phyloP scores from a whole-genome alignment of 2,329 filamentous ascomycete genomes.

The Aspergillus novoparasiticus region DNA sequence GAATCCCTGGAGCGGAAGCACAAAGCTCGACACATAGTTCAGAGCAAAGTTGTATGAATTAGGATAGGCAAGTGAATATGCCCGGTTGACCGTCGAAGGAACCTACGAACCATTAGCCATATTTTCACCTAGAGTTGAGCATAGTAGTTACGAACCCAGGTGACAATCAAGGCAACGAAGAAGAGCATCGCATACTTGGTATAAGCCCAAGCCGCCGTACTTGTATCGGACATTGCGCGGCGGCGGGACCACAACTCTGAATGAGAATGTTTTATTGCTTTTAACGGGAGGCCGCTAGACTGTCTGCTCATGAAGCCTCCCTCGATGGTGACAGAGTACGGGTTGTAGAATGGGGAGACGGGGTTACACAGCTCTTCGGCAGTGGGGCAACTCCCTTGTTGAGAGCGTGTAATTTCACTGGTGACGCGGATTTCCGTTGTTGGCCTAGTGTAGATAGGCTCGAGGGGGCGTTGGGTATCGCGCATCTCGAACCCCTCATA shows the following conservation, averaged over 20 bases:
- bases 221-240: slow-evolving; percentile 31
- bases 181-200: slow-evolving; percentile 44
- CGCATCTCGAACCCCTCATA: slow-evolving; percentile 31
- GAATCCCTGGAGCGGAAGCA: slow-evolving; percentile 79
- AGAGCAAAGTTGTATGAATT: slow-evolving; percentile 59
- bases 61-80: slow-evolving; percentile 67
- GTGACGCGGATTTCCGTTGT: slow-evolving; percentile 69
- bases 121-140: neutral
- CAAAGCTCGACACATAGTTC: slow-evolving; percentile 70
- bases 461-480: slow-evolving; percentile 48
- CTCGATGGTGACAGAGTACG: slow-evolving; percentile 39
- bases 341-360: slow-evolving; percentile 19
- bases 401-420: slow-evolving; percentile 47
- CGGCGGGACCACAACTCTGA: slow-evolving; percentile 16
- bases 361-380: slow-evolving; percentile 8
- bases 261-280: slow-evolving; percentile 8
- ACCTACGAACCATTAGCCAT: slow-evolving; percentile 41
- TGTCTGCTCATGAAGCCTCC: slow-evolving; percentile 19
- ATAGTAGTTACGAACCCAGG: slow-evolving; percentile 35
- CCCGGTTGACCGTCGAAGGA: slow-evolving; percentile 74
- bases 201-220: slow-evolving; percentile 42
- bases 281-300: slow-evolving; percentile 6
- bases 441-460: slow-evolving; percentile 51
- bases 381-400: slow-evolving; percentile 5
- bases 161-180: slow-evolving; percentile 45